These are phyloP conservation scores for Ascosphaera acerosa DNA, from an alignment of 2,329 filamentous ascomycete genomes.

Conservation along the genomic window DNA sequence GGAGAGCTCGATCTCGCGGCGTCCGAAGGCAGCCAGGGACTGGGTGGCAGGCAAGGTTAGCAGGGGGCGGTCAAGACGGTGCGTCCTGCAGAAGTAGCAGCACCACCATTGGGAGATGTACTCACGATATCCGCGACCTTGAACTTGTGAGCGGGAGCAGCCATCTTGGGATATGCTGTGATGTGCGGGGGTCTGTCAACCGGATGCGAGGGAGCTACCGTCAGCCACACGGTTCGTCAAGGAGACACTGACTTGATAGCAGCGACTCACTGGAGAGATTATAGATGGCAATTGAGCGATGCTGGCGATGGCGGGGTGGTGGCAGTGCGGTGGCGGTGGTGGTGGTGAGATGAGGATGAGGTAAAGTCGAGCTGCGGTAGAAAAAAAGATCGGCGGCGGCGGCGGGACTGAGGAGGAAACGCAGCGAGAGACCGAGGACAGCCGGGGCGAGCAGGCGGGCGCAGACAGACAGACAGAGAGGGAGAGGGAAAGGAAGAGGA, in stretches of 20 bases:
- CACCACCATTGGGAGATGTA: slow-evolving; percentile 5
- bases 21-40: slow-evolving; percentile 89
- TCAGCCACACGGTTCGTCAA: background rate
- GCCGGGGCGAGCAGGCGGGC: background rate
- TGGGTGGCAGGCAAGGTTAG: slow-evolving; percentile 6
- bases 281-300: slow-evolving; percentile 2
- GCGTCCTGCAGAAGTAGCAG: slow-evolving; percentile 5
- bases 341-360: no score
- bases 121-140: slow-evolving; percentile 85
- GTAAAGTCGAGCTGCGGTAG: slow-evolving; percentile 3
- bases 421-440: background rate
- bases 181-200: slow-evolving; percentile 3
- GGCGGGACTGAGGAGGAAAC: background rate
- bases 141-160: slow-evolving; percentile 72
- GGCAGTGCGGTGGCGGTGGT: no score
- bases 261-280: slow-evolving; percentile 2
- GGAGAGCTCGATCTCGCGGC: slow-evolving; percentile 95
- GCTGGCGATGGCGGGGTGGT: slow-evolving; percentile 3
- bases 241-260: slow-evolving; percentile 5
- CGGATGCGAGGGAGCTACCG: slow-evolving; percentile 1
- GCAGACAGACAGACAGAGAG: background rate
- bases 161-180: slow-evolving; percentile 22
- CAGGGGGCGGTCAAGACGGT: no score
- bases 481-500: slow-evolving; percentile 2
- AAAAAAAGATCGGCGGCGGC: slow-evolving; percentile 2